These are phyloP conservation scores for Austropuccinia psidii DNA, from an alignment of 1,284 basidiomycete genomes.

Conservation along the genomic window DNA sequence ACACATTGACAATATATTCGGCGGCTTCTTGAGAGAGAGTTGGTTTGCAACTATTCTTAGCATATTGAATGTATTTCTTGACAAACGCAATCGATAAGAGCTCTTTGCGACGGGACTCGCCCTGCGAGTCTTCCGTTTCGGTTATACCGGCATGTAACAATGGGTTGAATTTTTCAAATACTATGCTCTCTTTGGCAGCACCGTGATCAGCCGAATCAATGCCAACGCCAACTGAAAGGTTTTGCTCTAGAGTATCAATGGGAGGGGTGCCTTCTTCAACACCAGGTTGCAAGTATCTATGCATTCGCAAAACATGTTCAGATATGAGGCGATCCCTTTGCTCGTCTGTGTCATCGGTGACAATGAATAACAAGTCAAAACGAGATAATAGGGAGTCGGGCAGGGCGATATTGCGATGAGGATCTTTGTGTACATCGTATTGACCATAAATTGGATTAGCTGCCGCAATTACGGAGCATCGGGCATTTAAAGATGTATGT, in stretches of 20 bases:
- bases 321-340: constrained; percentile 86
- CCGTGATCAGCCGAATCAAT: constrained; percentile 49
- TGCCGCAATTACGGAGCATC: constrained; percentile 94
- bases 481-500: constrained; percentile 93
- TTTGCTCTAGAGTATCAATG: constrained; percentile 77
- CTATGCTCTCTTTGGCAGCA: constrained; percentile 60
- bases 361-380: constrained; percentile 97
- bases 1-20: constrained; percentile 87
- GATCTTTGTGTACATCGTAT: constrained; percentile 99
- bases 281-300: constrained; percentile 91
- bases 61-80: constrained; percentile 98
- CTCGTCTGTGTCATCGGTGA: constrained; percentile 97
- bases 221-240: constrained; percentile 70
- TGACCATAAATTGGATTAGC: constrained; percentile 99
- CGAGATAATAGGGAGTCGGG: constrained; percentile 97
- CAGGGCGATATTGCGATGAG: constrained; percentile 95
- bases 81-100: constrained; percentile 88
- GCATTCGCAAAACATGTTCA: constrained; percentile 95
- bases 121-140: constrained; percentile 55
- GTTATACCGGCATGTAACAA: constrained; percentile 78
- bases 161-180: constrained; percentile 95
- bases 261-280: constrained; percentile 82
- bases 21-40: constrained; percentile 84
- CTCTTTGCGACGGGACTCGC: constrained; percentile 56
- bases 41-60: constrained; percentile 79